These are phyloP conservation scores for Penicillium sp. DNA, from an alignment of 2,329 filamentous ascomycete genomes.

Conservation along the genomic window DNA sequence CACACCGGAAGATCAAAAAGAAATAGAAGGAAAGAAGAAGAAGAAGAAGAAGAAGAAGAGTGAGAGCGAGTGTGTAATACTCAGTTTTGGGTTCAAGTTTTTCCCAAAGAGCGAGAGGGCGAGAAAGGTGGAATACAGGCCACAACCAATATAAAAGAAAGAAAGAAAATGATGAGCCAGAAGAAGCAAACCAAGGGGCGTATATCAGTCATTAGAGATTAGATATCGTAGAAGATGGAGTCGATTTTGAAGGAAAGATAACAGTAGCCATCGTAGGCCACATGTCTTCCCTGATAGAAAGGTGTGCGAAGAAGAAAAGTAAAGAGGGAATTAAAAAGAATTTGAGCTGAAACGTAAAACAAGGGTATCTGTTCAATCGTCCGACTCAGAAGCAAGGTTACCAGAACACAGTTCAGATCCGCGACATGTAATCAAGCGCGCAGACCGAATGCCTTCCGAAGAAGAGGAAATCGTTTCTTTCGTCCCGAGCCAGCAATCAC, in stretches of 20 bases:
- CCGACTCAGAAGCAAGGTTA: neutral
- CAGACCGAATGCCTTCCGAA: conserved; percentile 48
- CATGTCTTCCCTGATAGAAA: neutral
- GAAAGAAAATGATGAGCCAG: neutral
- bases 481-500: conserved; percentile 40
- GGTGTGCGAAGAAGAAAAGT: neutral
- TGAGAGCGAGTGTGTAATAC: neutral
- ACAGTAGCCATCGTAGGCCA: neutral
- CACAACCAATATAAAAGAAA: neutral
- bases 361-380: neutral
- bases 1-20: neutral
- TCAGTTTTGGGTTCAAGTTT: neutral
- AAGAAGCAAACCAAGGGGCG: conserved; percentile 7
- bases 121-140: neutral
- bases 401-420: neutral
- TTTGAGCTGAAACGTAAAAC: neutral
- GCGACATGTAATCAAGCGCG: conserved; percentile 19
- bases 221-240: conserved; percentile 19
- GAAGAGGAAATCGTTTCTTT: conserved; percentile 48
- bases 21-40: neutral
- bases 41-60: neutral
- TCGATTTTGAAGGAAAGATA: neutral
- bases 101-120: neutral
- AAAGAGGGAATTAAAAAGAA: conserved; percentile 11
- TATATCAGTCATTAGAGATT: conserved; percentile 28